A percentile compares a stretch with the other conserved stretches of the same genome.
Conservation (phyloP, 192 early-diverging fungal genomes). For the Cetraspora pellucida region DNA sequence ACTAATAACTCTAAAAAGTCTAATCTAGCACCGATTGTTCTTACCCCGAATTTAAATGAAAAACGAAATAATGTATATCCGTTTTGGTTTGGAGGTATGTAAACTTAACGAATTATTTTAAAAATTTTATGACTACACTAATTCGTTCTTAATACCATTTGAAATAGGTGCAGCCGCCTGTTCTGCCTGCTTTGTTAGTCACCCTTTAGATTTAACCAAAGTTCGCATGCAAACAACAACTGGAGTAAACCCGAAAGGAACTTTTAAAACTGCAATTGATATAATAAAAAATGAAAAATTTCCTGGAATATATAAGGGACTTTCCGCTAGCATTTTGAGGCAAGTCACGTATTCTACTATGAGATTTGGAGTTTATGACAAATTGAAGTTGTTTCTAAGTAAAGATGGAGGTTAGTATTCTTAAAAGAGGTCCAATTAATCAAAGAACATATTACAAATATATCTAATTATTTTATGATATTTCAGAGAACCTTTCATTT, state of each 20-base stretch:
- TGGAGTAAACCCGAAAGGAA: constrained; percentile 54
- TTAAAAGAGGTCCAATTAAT: neutral
- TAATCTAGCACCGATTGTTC: neutral
- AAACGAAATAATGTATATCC: constrained; percentile 42
- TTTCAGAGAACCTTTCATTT: constrained; percentile 43
- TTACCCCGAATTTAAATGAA: neutral
- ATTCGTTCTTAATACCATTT: constrained; percentile 23
- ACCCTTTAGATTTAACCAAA: constrained; percentile 87
- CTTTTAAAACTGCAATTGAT: constrained; percentile 74
- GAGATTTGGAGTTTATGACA: constrained; percentile 76
- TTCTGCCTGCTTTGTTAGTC: constrained; percentile 63
- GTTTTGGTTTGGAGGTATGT: constrained; percentile 55
- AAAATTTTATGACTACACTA: neutral
- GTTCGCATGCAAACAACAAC: constrained; percentile 89
- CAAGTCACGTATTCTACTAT: constrained; percentile 82
- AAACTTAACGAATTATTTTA: neutral
- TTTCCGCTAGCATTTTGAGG: constrained; percentile 73
- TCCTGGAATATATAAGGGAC: constrained; percentile 67
- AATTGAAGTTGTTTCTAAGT: constrained; percentile 59
- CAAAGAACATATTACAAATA: neutral
- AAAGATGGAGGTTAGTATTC: constrained; percentile 50
- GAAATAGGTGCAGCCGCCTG: constrained; percentile 55
- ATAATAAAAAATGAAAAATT: constrained; percentile 71
- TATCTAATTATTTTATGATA: neutral
- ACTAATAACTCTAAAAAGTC: neutral